Conservation (phyloP, 768 basidiomycete species). For the Rossbeevera mucosa region DNA sequence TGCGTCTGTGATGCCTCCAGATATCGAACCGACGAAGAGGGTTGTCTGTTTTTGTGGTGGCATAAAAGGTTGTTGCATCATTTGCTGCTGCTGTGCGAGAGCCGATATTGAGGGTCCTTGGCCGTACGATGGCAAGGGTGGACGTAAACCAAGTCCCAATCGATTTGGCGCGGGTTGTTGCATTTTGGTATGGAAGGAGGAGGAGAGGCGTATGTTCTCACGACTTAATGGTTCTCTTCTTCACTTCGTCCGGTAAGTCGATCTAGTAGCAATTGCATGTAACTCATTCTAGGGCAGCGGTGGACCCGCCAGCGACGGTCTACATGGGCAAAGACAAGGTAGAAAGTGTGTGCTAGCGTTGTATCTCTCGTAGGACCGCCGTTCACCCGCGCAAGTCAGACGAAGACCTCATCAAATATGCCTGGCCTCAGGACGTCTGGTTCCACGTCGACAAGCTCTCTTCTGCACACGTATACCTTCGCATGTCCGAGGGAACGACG, state of each 20-base stretch:
- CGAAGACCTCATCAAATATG: slow-evolving; percentile 92
- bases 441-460: slow-evolving; percentile 99
- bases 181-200: slow-evolving; percentile 37
- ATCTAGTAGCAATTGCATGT: accelerated
- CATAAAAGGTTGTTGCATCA: slow-evolving; percentile 54
- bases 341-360: slow-evolving; percentile 60
- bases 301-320: slow-evolving; percentile 60
- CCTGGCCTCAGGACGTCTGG: slow-evolving; percentile 85
- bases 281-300: slow-evolving; percentile 35
- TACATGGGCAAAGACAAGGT: slow-evolving; percentile 99
- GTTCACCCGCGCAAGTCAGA: slow-evolving; percentile 48
- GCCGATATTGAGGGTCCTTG: slow-evolving; percentile 90
- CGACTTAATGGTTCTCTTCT: slow-evolving; percentile 57
- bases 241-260: slow-evolving; percentile 46
- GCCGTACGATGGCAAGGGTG: slow-evolving; percentile 81
- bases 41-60: slow-evolving; percentile 72
- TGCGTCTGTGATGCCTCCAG: slow-evolving; percentile 81
- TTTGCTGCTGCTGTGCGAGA: slow-evolving; percentile 81
- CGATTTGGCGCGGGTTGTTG: slow-evolving; percentile 70
- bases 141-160: slow-evolving; percentile 84
- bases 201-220: not conserved
- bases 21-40: slow-evolving; percentile 93
- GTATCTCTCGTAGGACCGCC: not conserved
- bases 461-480: slow-evolving; percentile 95
- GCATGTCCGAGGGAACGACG: slow-evolving; percentile 71